Evolutionary conservation across 108 stramenopile genomes (phyloP), one percentile per base, ranked within the genome.

Genomic region (Skeletonema costatum): DNA sequence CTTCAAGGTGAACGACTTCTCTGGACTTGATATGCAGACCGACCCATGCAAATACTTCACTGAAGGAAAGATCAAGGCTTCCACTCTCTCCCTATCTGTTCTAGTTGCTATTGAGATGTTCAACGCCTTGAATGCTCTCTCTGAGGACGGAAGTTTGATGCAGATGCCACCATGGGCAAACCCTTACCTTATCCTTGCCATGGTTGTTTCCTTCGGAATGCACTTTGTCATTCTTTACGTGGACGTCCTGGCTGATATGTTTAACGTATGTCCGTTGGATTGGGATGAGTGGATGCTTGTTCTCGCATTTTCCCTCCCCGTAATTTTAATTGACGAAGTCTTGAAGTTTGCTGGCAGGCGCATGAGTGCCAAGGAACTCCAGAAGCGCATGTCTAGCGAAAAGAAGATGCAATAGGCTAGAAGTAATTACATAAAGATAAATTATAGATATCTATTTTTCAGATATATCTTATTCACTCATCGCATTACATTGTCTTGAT

Each of bases 101-200:
- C 85, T 96, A 60, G 94, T 96, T 32, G 84, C 91, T 16, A 91
- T 96, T 78, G 94, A 96, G 79, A 86, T 93, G 90, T 78, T 92
- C 75, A 92, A 92, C 19, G 91, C 91, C 29, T 60, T 90, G 46
- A 89, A 86, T 70, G 91, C 92, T n/a, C 86, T 94, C 6, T 89
- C 88, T 2, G 88, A 90, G 68, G 90, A 94, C 71, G 88, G 90
- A 68, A 88, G 85, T 59, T 80, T 96, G 50, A 31, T 94, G 19
- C 70, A 84, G 12, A 87, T 96, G 74, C 92, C 92, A 29, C 90
- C 90, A 21, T 94, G 93, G 93, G 64, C 81, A 11, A 96, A 96
- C 78, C 79, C 73, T 32, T 96, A 88, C 73, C 89, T 96, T 7
- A 64, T 94, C 64, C 70, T 77, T 30, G 94, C 88, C 4, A 90